Conservation (phyloP, 2,329 filamentous ascomycete species). For the Seiridium unicorne region DNA sequence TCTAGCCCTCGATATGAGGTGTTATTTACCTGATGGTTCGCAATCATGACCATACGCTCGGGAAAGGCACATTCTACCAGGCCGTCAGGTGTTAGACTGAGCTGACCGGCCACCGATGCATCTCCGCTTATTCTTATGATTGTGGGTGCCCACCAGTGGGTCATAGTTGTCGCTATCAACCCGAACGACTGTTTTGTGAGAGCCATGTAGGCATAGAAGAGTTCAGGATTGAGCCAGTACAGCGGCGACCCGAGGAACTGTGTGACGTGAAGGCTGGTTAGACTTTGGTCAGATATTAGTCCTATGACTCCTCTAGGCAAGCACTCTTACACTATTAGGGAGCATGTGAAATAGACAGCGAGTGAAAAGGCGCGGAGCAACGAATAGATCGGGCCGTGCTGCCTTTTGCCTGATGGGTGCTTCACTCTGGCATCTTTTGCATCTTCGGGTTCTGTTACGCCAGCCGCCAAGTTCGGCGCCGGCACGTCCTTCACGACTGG, state of each 20-base stretch:
- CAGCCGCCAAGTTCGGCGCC: slow-evolving; percentile 25
- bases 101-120: slow-evolving; percentile 72
- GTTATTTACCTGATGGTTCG: slow-evolving; percentile 72
- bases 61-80: slow-evolving; percentile 77
- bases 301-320: no score
- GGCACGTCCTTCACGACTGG: slow-evolving; percentile 18
- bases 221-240: slow-evolving; percentile 72
- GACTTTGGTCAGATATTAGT: neutral
- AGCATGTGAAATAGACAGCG: slow-evolving; percentile 48
- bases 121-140: slow-evolving; percentile 82
- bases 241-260: slow-evolving; percentile 76
- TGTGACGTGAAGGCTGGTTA: slow-evolving; percentile 60
- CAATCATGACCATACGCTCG: slow-evolving; percentile 77
- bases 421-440: slow-evolving; percentile 14
- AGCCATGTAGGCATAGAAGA: slow-evolving; percentile 85
- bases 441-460: slow-evolving; percentile 13
- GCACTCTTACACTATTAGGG: slow-evolving; percentile 45
- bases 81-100: slow-evolving; percentile 68
- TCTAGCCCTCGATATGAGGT: neutral
- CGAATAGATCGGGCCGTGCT: slow-evolving; percentile 50
- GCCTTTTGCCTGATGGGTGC: slow-evolving; percentile 56
- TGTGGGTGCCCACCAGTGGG: slow-evolving; percentile 85
- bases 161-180: slow-evolving; percentile 74
- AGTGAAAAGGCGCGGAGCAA: slow-evolving; percentile 52
- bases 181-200: slow-evolving; percentile 84